Conservation (phyloP, 768 basidiomycete species). For the Kwoniella mangroviensis region DNA sequence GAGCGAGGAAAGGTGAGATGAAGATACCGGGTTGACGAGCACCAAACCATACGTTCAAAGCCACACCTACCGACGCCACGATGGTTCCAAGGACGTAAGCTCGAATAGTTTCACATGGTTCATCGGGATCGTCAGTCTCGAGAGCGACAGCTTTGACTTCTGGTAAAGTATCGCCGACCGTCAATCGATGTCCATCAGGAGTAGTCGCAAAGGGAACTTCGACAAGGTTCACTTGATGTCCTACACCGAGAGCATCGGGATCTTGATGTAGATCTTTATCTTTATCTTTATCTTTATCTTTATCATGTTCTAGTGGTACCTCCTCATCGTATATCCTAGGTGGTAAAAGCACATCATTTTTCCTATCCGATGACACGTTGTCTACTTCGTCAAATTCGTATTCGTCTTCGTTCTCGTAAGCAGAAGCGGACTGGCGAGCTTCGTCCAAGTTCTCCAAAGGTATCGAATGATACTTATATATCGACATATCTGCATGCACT, state of each 20-base stretch:
- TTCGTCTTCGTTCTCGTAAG: background rate
- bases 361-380: slow-evolving; percentile 1
- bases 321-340: slow-evolving; percentile 9
- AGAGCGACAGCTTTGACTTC: slow-evolving; percentile 23
- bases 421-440: background rate
- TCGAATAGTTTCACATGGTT: slow-evolving; percentile 22
- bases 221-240: background rate
- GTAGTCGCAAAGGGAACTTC: slow-evolving; percentile 4
- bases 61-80: slow-evolving; percentile 15
- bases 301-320: background rate
- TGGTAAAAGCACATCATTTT: slow-evolving; percentile 3
- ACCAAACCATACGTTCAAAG: slow-evolving; percentile 19
- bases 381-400: background rate
- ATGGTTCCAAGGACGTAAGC: slow-evolving; percentile 17
- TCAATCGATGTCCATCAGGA: background rate
- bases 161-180: slow-evolving; percentile 8
- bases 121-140: slow-evolving; percentile 18
- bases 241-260: background rate
- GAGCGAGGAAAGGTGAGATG: slow-evolving; percentile 20
- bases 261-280: background rate
- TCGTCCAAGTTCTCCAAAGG: background rate
- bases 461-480: slow-evolving; percentile 7
- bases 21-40: slow-evolving; percentile 21
- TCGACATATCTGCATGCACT: background rate
- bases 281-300: slow-evolving; percentile 7